These are phyloP conservation scores for Dillenia turbinata DNA, from an alignment of 164 flowering plant genomes.

Conservation along the genomic window DNA sequence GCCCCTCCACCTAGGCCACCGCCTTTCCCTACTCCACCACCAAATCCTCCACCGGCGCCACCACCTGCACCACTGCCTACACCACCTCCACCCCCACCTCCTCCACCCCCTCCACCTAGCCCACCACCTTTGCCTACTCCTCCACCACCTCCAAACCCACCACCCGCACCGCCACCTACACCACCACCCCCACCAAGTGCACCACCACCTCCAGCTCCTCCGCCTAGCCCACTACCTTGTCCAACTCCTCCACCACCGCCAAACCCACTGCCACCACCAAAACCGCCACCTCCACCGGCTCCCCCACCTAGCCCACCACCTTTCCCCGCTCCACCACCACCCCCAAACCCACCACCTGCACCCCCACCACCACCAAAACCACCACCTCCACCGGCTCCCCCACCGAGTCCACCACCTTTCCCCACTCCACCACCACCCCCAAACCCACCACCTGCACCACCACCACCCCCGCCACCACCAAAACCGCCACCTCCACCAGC, in stretches of 20 bases:
- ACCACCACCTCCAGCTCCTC: too few relatives aligned
- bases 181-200: not conserved
- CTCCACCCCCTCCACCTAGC: not conserved
- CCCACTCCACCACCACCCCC: too few relatives aligned
- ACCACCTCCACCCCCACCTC: conserved; percentile 2
- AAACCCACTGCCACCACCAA: too few relatives aligned
- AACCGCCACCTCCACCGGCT: too few relatives aligned
- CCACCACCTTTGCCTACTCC: conserved; percentile 3
- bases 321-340: too few relatives aligned
- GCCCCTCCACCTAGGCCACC: not conserved
- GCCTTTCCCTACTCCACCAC: conserved; percentile 2
- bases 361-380: too few relatives aligned
- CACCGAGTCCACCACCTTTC: too few relatives aligned
- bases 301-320: too few relatives aligned
- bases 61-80: not conserved
- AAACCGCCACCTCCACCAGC: conserved; percentile 2
- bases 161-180: not conserved
- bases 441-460: too few relatives aligned
- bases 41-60: not conserved
- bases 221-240: not conserved
- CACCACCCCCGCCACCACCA: too few relatives aligned
- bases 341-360: too few relatives aligned
- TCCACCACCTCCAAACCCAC: not conserved
- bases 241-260: not conserved
- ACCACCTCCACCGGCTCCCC: too few relatives aligned